Conservation (phyloP, 768 basidiomycete genomes). For the Rhizopogon roseolus region DNA sequence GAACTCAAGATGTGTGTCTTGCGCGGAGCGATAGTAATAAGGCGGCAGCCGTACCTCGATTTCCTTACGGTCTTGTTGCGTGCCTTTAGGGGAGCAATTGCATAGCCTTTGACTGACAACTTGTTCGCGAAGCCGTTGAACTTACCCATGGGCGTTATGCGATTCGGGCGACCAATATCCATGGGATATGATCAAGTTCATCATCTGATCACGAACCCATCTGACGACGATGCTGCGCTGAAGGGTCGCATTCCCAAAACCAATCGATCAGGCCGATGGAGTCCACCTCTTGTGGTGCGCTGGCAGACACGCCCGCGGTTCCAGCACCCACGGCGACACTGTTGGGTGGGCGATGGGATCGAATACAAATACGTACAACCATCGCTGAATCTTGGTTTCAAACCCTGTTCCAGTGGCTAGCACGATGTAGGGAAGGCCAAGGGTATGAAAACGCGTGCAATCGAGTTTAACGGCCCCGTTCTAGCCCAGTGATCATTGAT, state of each 20-base stretch:
- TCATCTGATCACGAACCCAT: not conserved
- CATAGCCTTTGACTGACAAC: not conserved
- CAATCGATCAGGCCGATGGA: not conserved
- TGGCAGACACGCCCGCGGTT: not conserved
- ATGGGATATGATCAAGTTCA: not conserved
- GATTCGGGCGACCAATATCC: not conserved
- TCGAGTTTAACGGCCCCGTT: not conserved
- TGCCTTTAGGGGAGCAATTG: not conserved
- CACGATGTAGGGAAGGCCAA: not conserved
- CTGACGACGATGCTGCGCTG: not conserved
- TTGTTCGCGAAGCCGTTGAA: not conserved
- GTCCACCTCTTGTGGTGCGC: not conserved
- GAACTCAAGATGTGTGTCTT: not conserved
- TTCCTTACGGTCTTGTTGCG: not conserved
- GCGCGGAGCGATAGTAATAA: not conserved
- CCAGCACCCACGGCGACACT: too few species aligned
- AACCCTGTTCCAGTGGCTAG: not conserved
- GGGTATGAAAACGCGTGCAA: not conserved
- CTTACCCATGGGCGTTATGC: not conserved
- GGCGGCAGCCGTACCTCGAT: not conserved
- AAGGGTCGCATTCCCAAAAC: not conserved
- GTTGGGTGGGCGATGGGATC: too few species aligned
- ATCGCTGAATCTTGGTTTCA: not conserved
- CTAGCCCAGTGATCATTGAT: not conserved
- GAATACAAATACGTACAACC: too few species aligned